These are phyloP conservation scores for Dictyostelium firmibasis DNA, from an alignment of 78 protist species.

Conservation along the genomic window DNA sequence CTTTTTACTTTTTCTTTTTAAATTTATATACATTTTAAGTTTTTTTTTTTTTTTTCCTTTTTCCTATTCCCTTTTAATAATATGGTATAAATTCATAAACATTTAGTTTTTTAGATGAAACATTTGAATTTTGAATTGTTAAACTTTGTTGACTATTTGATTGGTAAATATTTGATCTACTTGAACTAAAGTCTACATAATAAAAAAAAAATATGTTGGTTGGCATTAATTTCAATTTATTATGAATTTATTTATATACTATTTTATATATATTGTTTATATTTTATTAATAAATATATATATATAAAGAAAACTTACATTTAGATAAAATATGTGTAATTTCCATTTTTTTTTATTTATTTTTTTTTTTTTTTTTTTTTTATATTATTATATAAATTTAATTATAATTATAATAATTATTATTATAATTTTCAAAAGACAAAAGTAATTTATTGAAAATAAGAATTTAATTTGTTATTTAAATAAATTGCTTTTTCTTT, in stretches of 20 bases:
- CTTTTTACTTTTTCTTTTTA: too few relatives aligned
- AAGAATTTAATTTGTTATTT: neutral
- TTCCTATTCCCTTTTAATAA: neutral
- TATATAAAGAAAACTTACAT: neutral
- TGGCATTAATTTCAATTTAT: neutral
- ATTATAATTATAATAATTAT: too few relatives aligned
- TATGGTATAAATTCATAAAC: constrained; percentile 16
- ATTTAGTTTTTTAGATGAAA: neutral
- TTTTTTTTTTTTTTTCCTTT: neutral
- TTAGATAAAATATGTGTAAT: neutral
- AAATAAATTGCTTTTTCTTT: neutral
- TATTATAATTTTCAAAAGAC: neutral
- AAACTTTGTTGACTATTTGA: neutral
- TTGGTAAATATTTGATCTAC: neutral
- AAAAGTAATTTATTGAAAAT: neutral
- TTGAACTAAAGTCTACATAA: neutral
- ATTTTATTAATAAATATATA: neutral
- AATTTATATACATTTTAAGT: constrained; percentile 1
- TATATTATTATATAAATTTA: neutral
- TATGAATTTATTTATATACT: neutral
- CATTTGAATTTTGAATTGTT: neutral
- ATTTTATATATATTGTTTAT: neutral
- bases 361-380: too few relatives aligned
- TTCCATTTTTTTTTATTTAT: neutral
- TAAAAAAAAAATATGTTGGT: neutral